A percentile compares a stretch with the other conserved stretches of the same genome.
phyloP scores from a whole-genome alignment of 768 basidiomycete genomes.

The Tylopilus rubrobrunneus region DNA sequence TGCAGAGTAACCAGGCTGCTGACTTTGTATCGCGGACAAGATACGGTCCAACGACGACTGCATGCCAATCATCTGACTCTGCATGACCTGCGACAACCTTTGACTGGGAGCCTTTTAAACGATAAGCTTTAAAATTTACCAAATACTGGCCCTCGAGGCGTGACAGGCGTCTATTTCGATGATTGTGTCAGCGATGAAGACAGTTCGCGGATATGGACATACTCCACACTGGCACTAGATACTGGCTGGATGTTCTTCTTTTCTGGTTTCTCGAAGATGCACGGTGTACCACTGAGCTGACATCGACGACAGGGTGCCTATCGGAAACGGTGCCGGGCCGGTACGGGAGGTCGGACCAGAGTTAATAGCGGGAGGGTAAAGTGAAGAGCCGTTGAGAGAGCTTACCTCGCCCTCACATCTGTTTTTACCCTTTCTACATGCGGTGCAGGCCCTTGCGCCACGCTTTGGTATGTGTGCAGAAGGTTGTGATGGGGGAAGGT shows the following conservation, averaged over 20 bases:
- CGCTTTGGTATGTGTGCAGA: conserved; percentile 78
- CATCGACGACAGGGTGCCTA: conserved; percentile 90
- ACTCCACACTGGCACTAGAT: conserved; percentile 72
- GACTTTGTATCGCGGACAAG: conserved; percentile 57
- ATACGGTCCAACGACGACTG: conserved; percentile 86
- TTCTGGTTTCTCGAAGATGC: conserved; percentile 89
- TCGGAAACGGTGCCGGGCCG: conserved; percentile 59
- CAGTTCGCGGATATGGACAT: conserved; percentile 26
- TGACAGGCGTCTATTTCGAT: conserved; percentile 60
- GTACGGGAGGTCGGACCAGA: conserved; percentile 68
- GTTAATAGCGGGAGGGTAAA: conserved; percentile 41
- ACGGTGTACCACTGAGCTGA: conserved; percentile 74
- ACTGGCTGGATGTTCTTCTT: conserved; percentile 68
- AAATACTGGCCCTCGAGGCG: conserved; percentile 85
- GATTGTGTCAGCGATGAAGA: conserved; percentile 18
- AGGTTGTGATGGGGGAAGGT: conserved; percentile 27
- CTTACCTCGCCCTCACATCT: conserved; percentile 88
- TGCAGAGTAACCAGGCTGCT: conserved; percentile 24
- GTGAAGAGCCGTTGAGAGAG: conserved; percentile 28
- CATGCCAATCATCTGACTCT: conserved; percentile 94
- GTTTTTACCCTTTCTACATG: conserved; percentile 90
- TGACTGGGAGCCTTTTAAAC: neutral
- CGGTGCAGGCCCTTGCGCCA: conserved; percentile 85
- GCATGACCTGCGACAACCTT: conserved; percentile 60
- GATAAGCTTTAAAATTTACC: conserved; percentile 36